phyloP scores from a whole-genome alignment of 2,329 filamentous ascomycete genomes.

The Tolypocladium endophyticum region DNA sequence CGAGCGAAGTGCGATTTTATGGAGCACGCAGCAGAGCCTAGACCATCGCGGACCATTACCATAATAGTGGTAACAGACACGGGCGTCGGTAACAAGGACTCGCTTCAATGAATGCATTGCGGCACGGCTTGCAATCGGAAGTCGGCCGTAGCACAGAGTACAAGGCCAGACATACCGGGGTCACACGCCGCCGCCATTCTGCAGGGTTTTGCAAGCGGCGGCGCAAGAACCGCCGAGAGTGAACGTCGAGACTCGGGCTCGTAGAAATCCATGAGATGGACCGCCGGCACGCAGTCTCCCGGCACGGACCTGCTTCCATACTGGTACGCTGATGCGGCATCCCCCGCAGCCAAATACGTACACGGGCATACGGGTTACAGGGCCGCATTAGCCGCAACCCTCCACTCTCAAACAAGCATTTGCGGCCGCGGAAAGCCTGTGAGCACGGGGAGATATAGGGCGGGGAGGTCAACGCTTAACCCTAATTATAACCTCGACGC shows the following conservation, averaged over 20 bases:
- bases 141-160: background rate
- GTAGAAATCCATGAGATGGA: background rate
- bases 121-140: background rate
- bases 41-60: background rate
- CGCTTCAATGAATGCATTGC: background rate
- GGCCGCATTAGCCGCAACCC: background rate
- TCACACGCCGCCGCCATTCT: background rate
- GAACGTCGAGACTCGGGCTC: background rate
- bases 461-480: slow-evolving; percentile 7
- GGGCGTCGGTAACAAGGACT: background rate
- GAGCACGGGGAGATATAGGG: background rate
- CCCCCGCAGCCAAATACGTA: background rate
- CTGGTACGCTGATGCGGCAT: background rate
- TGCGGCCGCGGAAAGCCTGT: background rate
- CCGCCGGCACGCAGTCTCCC: background rate
- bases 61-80: background rate
- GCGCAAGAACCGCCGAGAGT: background rate
- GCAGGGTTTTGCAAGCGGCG: background rate
- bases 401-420: background rate
- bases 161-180: background rate
- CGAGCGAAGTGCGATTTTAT: background rate
- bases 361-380: background rate
- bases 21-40: background rate
- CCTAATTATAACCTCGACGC: slow-evolving; percentile 4
- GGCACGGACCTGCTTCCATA: background rate